Base-by-base conservation (phyloP, 306 rosid species). In the Hippophae tibetana region DNA sequence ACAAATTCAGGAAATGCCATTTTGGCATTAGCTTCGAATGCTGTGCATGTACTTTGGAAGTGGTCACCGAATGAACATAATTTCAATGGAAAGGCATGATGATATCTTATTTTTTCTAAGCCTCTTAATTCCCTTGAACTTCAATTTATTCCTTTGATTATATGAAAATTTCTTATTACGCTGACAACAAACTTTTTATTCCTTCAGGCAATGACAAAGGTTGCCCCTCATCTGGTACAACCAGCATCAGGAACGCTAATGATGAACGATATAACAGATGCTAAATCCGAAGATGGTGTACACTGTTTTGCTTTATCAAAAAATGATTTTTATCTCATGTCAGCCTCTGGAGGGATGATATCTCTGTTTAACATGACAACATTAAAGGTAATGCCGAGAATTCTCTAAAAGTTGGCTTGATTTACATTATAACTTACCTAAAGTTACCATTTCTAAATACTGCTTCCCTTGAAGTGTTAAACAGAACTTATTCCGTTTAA, bases 291-390 rank as follows among this genome's bases (percentile, higher is more conserved):
- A 66, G 83, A 80, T 50, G 75, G 81, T 7, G 79, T 76, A 6
- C 81, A 86, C 14, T 84, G 95, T 69, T 80, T 84, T 54, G 94
- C 97, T 67, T 72, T 86, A 62, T 90, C 97, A 60, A 90, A 90
- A 72, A 90, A 86, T 62, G 94, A 86, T 81, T 84, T 86, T 26
- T 90, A 86, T 41, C 85, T 90, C 62, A 80, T 90, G 87, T 90
- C 97, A 48, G 87, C 94, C 52, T 90, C 97, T 0, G 97, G 97
- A 63, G 97, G 97, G 69, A 84, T 81, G 82, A 81, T 90, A 58
- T 86, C 95, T 52, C 72, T 90, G 60, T 90, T 90, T 72, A 90
- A 86, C 66, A 82, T 90, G 89, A 80, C 84, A 86, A 84, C 90
- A 48, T 84, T 82, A 61, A 86, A 82, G 95, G 95, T 87, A 65